Evolutionary conservation across 2,329 filamentous ascomycete genomes (phyloP).

Genomic region (Nemania sp.): DNA sequence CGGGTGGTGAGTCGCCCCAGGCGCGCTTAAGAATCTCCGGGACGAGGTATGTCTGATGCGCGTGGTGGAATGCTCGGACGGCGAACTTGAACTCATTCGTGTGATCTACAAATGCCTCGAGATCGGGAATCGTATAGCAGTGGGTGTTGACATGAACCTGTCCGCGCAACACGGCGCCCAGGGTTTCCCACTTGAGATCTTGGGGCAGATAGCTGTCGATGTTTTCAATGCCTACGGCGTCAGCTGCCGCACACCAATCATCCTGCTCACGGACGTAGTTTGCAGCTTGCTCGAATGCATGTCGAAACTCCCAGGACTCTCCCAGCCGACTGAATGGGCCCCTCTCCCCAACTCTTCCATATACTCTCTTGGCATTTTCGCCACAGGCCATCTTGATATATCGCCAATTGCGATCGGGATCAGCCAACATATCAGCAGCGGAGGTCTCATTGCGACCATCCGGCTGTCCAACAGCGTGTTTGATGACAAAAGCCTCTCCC

Average conservation of each 20-base stretch:
- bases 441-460: conserved; percentile 68
- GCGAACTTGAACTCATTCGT: conserved; percentile 73
- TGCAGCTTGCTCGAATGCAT: conserved; percentile 67
- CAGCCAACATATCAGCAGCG: conserved; percentile 65
- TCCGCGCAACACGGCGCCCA: conserved; percentile 66
- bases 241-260: conserved; percentile 68
- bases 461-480: conserved; percentile 64
- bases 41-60: conserved; percentile 68
- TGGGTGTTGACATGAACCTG: conserved; percentile 73
- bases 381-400: conserved; percentile 81
- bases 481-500: conserved; percentile 71
- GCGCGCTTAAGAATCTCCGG: conserved; percentile 66
- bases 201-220: conserved; percentile 64
- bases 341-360: conserved; percentile 58
- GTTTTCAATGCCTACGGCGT: conserved; percentile 52
- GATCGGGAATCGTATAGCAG: conserved; percentile 71
- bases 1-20: conserved; percentile 58
- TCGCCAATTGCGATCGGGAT: conserved; percentile 67
- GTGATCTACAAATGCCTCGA: conserved; percentile 71
- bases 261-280: conserved; percentile 63
- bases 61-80: conserved; percentile 71
- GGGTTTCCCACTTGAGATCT: conserved; percentile 65
- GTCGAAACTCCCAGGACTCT: conserved; percentile 71
- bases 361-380: conserved; percentile 68
- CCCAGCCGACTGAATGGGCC: conserved; percentile 66